Conservation (phyloP, 345 rosid genomes). For the Bretschneidera sinensis region DNA sequence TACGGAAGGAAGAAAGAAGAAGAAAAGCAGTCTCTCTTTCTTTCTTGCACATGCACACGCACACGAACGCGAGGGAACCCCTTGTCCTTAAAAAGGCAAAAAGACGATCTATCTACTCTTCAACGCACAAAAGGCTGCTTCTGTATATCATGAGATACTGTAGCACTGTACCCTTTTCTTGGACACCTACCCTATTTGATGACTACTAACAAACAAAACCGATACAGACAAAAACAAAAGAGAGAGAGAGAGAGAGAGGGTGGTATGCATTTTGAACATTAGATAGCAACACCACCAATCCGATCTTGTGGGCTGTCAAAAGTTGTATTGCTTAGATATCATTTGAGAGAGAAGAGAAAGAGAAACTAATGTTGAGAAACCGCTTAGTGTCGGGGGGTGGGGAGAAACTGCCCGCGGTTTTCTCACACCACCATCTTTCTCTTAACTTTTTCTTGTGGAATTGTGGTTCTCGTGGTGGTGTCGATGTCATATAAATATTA, state of each 20-base stretch:
- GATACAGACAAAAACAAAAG: constrained; percentile 21
- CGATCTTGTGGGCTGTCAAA: constrained; percentile 41
- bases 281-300: constrained; percentile 21
- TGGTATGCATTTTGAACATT: constrained; percentile 13
- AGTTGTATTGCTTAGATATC: constrained; percentile 15
- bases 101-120: neutral
- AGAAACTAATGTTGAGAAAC: constrained; percentile 26
- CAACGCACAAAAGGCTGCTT: no score
- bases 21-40: neutral
- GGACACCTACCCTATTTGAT: constrained; percentile 20
- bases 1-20: no score
- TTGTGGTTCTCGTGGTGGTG: constrained; percentile 26
- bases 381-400: constrained; percentile 47
- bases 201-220: constrained; percentile 22
- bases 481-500: constrained; percentile 24
- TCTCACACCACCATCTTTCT: constrained; percentile 24
- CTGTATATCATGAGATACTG: no score
- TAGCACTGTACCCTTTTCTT: constrained; percentile 8
- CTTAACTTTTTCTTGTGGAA: constrained; percentile 13
- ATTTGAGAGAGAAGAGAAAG: neutral
- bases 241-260: neutral
- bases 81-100: neutral
- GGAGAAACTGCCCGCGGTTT: constrained; percentile 49
- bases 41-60: constrained; percentile 9
- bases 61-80: neutral